Base-by-base conservation (phyloP, 805 yeast species). In the Candida mattraensis region DNA sequence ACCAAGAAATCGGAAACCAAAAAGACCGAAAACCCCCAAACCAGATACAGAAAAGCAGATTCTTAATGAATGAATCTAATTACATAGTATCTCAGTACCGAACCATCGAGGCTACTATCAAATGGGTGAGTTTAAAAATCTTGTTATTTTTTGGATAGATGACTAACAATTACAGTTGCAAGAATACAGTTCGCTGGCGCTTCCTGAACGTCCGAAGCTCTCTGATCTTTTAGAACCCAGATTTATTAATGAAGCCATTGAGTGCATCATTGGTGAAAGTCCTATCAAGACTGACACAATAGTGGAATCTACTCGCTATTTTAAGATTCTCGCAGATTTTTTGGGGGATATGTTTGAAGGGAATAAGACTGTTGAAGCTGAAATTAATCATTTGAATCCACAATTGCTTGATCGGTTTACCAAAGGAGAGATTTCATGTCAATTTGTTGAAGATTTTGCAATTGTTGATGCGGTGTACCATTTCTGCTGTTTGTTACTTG, bases 401-500 rank as follows among this genome's bases (percentile, higher is more conserved):
- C 12, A 24, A 2, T n/a, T 40, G 0, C 18, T 50, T 13, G 45
- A 45, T 12, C 27, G 25, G 9, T 44, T 38, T 20, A 19, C 32
- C 11, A 24, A 28, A 7, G 37, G 34, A 3, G 23, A 32, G 9
- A 18, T 21, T 11, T 6, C n/a, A 7, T 29, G 36, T 12, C 17
- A 26, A 17, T 23, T n/a, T 7, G 29, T 46, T 2, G 27, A 20
- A 16, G 41, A 42, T 16, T 15, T 47, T 12, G 46, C 44, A 12
- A 20, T 48, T 11, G 13, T 42, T 15, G 49, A 48, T 7, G 56
- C 57, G 17, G 33, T 54, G 5, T 56, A 54, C 36, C 37, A 40
- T 10, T 48, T 49, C 31, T 45, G 51, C 19, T 51, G 58, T 17
- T 21, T 57, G 13, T 22, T 58, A 3, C 30, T 58, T 16, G 46